Percentiles rank a stretch among this genome's conserved stretches.
phyloP scores from a whole-genome alignment of 176 grass and related monocot species.

The Triticum turgidum region DNA sequence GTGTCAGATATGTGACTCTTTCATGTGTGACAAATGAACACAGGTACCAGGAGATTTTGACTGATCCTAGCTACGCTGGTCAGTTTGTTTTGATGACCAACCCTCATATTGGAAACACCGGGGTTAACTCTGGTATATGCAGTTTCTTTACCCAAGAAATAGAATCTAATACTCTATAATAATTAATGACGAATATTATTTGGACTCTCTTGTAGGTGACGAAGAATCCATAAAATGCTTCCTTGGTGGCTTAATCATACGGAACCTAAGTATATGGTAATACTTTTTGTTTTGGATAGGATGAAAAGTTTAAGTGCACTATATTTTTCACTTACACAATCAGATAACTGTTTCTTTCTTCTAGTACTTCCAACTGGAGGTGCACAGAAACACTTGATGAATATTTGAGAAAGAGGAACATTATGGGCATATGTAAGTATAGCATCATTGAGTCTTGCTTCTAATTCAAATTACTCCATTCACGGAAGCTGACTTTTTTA shows the following conservation, averaged over 20 bases:
- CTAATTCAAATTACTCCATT: constrained; percentile 1
- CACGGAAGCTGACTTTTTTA: constrained; percentile 2
- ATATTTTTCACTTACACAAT: neutral
- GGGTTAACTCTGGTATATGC: constrained; percentile 71
- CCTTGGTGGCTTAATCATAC: constrained; percentile 68
- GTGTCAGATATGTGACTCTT: neutral
- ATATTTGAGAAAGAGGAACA: constrained; percentile 81
- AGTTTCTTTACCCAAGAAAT: neutral
- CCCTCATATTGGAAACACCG: constrained; percentile 97
- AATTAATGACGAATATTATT: constrained; percentile 8
- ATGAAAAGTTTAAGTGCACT: constrained; percentile 1
- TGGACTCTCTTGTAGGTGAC: constrained; percentile 52
- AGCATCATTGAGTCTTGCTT: neutral
- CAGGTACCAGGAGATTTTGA: constrained; percentile 98
- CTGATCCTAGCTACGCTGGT: constrained; percentile 94
- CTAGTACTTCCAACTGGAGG: constrained; percentile 88
- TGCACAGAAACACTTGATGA: constrained; percentile 85
- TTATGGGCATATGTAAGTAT: constrained; percentile 96
- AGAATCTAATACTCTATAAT: neutral
- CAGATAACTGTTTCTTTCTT: constrained; percentile 13
- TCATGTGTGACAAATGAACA: neutral
- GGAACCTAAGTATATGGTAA: constrained; percentile 76
- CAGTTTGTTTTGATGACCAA: constrained; percentile 98
- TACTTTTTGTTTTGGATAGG: neutral
- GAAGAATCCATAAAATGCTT: constrained; percentile 89